Evolutionary conservation across 116 monocot genomes (phyloP), one percentile per base, ranked within the genome.

Genomic region (Trichopus zeylanicus): DNA sequence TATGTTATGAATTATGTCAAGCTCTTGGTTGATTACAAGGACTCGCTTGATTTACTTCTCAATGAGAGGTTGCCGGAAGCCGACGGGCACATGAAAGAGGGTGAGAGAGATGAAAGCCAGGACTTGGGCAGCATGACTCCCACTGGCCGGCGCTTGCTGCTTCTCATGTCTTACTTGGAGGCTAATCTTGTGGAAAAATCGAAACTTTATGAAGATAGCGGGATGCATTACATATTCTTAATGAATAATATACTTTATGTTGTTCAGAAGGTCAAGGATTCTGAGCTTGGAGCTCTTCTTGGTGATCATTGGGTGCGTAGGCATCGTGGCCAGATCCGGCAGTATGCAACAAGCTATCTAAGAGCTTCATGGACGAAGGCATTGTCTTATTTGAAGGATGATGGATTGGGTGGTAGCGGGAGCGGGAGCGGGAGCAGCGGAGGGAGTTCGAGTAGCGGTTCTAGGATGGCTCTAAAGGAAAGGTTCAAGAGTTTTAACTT

Each of bases 221-320:
- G 76, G 5, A 26, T 83, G 49, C 73, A 66, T 29, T 66, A 60
- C 53, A 65, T 88, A 13, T 88, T 80, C 42, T 61, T 80, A 69
- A 83, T 77, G 80, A 88, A 88, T 65, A 88, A 83, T 52, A 33
- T 69, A 3, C 62, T 52, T 27, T 83, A 77, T 74, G 83, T 83
- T 74, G 77, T 77, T 23, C 71, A 74, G n/a, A 83, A 80, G 61
- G 77, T 72, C 2, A 80, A 64, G 59, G 65, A 68, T 11, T 69
- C 77, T 15, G 72, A 74, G 0, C 77, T 83, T 12, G 55, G 6
- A 26, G 23, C 2, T 0, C 33, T 83, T 26, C 46, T 88, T 11
- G 88, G 83, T 21, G 74, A 88, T 5, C 49, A 71, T 25, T 83
- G 88, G 88, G 53, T 80, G 8, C 67, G 71, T 5, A 56, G 46